Evolutionary conservation across 164 flowering plant genomes (phyloP).

Genomic region (Tinospora cordifolia): DNA sequence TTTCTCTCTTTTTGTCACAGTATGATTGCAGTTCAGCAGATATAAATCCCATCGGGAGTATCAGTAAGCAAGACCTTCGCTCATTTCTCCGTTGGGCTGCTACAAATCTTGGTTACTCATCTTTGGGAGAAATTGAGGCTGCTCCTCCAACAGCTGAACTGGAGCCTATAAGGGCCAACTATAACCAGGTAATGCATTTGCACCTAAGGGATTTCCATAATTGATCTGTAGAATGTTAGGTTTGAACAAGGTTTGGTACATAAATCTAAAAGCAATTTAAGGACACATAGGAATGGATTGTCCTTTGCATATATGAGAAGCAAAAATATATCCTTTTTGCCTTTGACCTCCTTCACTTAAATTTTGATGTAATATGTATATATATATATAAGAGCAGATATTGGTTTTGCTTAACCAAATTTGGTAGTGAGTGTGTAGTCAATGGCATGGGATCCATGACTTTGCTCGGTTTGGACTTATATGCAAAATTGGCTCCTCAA

Average conservation of each 20-base stretch:
- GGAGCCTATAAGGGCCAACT: conserved; percentile 84
- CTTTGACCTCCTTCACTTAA: background rate
- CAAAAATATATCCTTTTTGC: background rate
- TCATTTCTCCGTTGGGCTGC: conserved; percentile 88
- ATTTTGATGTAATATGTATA: no score
- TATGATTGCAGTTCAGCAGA: conserved; percentile 99
- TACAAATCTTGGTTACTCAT: conserved; percentile 63
- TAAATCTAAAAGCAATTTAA: background rate
- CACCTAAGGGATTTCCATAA: background rate
- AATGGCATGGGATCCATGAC: no score
- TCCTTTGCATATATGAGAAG: background rate
- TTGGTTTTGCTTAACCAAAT: no score
- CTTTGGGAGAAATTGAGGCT: conserved; percentile 86
- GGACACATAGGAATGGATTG: background rate
- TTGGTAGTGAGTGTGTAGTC: no score
- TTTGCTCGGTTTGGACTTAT: no score
- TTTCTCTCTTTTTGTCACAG: conserved; percentile 29
- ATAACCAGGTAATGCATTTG: conserved; percentile 62
- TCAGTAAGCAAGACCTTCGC: conserved; percentile 89
- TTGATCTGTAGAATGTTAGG: background rate
- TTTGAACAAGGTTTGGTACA: background rate
- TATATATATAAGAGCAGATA: no score
- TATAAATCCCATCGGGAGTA: conserved; percentile 96
- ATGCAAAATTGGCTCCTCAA: no score
- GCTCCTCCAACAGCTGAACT: conserved; percentile 97